A percentile compares a stretch with the other conserved stretches of the same genome.
phyloP scores from a whole-genome alignment of 106 monocot genomes.

The Allium sativum region DNA sequence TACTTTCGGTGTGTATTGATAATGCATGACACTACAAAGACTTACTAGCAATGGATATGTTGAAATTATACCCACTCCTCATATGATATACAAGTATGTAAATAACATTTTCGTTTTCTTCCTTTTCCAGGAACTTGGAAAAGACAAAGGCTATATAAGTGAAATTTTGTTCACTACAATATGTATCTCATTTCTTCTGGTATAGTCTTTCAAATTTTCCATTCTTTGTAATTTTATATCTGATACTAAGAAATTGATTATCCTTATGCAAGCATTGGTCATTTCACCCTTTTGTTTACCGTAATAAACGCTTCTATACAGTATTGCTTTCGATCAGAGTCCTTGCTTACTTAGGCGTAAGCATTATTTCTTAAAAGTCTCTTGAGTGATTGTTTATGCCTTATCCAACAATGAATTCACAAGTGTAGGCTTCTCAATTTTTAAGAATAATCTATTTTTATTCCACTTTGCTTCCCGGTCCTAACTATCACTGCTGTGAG shows the following conservation, averaged over 20 bases:
- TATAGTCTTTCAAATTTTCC: too few relatives aligned
- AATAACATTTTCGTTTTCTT: too few relatives aligned
- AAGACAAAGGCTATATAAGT: too few relatives aligned
- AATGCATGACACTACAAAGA: too few relatives aligned
- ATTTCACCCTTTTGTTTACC: constrained; percentile 66
- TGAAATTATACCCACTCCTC: too few relatives aligned
- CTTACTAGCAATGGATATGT: too few relatives aligned
- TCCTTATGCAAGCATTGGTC: constrained; percentile 43
- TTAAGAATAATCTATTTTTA: constrained; percentile 95
- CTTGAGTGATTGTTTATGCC: not conserved
- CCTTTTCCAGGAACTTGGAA: too few relatives aligned
- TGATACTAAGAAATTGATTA: not conserved
- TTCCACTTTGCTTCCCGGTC: constrained; percentile 91
- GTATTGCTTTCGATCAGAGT: constrained; percentile 72
- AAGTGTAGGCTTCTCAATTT: constrained; percentile 56
- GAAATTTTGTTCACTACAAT: too few relatives aligned
- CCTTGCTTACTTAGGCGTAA: constrained; percentile 60
- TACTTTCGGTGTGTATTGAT: too few relatives aligned
- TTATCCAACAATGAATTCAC: not conserved
- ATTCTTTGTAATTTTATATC: not conserved
- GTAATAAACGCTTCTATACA: constrained; percentile 71
- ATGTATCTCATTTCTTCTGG: too few relatives aligned
- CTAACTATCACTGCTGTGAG: constrained; percentile 98
- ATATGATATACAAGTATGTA: too few relatives aligned
- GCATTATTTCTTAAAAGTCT: too few relatives aligned